phyloP scores from a whole-genome alignment of 768 basidiomycete genomes.

The Leucogyrophana mollusca region DNA sequence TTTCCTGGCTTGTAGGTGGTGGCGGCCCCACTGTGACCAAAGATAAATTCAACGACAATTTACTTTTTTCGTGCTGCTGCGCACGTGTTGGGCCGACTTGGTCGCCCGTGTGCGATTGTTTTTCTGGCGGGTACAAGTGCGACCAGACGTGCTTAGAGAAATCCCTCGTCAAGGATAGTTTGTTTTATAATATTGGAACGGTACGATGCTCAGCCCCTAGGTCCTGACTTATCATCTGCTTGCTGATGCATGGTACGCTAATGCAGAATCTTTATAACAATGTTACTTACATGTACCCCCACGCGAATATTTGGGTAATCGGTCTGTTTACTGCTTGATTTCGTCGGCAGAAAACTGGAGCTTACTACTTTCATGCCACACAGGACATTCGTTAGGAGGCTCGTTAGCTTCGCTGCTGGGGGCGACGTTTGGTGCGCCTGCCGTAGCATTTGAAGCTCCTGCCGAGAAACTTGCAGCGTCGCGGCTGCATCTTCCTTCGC shows the following conservation, averaged over 20 bases:
- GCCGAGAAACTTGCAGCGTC: constrained; percentile 67
- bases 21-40: constrained; percentile 83
- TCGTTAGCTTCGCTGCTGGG: constrained; percentile 84
- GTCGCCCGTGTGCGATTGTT: constrained; percentile 90
- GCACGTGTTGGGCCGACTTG: constrained; percentile 93
- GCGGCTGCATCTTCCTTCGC: constrained; percentile 83
- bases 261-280: constrained; percentile 95
- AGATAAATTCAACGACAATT: constrained; percentile 93
- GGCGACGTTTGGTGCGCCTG: constrained; percentile 88
- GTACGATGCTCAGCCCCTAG: constrained; percentile 61
- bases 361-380: neutral
- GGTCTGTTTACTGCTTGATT: constrained; percentile 38
- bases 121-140: constrained; percentile 72
- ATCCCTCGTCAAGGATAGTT: constrained; percentile 73
- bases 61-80: constrained; percentile 96
- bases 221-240: constrained; percentile 1
- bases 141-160: constrained; percentile 78
- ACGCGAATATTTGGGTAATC: constrained; percentile 85
- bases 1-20: constrained; percentile 60
- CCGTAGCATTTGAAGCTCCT: constrained; percentile 88
- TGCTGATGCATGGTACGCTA: neutral
- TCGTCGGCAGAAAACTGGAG: neutral
- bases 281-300: constrained; percentile 85
- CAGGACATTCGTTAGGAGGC: constrained; percentile 81
- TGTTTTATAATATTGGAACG: constrained; percentile 86